Percentiles rank a stretch among this genome's conserved stretches.
phyloP scores from a whole-genome alignment of 2,329 filamentous ascomycete genomes.

The Thelonectria olida region DNA sequence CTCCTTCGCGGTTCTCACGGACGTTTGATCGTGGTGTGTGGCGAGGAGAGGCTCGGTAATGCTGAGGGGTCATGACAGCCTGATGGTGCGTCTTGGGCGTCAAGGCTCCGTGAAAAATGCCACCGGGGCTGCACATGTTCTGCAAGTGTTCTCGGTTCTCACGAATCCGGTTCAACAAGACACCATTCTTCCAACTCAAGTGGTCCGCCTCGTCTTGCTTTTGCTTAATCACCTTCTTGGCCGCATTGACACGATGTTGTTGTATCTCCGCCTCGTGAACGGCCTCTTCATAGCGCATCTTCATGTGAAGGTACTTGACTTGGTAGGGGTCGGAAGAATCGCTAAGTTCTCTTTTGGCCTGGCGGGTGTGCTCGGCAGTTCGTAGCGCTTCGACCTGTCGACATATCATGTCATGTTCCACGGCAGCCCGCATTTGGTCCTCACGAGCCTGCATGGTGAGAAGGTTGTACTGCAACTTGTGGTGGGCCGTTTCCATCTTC shows the following conservation, averaged over 20 bases:
- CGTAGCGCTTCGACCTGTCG: conserved; percentile 88
- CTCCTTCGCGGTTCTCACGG: conserved; percentile 59
- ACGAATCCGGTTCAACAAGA: conserved; percentile 83
- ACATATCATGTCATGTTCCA: conserved; percentile 92
- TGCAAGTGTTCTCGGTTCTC: conserved; percentile 91
- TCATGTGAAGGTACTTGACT: conserved; percentile 67
- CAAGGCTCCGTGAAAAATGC: conserved; percentile 69
- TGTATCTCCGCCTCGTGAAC: conserved; percentile 73
- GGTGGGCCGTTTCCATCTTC: conserved; percentile 87
- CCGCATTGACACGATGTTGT: conserved; percentile 72
- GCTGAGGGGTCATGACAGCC: conserved; percentile 54
- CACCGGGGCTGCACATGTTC: conserved; percentile 78
- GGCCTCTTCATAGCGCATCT: conserved; percentile 72
- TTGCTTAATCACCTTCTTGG: conserved; percentile 81
- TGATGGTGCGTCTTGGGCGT: conserved; percentile 61
- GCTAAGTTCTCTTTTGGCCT: conserved; percentile 64
- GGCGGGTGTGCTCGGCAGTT: conserved; percentile 73
- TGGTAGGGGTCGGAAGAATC: conserved; percentile 62
- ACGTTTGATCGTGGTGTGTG: conserved; percentile 58
- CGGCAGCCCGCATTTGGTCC: conserved; percentile 84
- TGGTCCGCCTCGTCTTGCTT: conserved; percentile 77
- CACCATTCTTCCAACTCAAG: conserved; percentile 78
- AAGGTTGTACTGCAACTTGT: conserved; percentile 89
- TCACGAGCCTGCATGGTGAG: conserved; percentile 86
- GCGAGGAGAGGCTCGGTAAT: conserved; percentile 57